phyloP scores from a whole-genome alignment of 108 stramenopile species.

The Cyclostephanos tholiformis region DNA sequence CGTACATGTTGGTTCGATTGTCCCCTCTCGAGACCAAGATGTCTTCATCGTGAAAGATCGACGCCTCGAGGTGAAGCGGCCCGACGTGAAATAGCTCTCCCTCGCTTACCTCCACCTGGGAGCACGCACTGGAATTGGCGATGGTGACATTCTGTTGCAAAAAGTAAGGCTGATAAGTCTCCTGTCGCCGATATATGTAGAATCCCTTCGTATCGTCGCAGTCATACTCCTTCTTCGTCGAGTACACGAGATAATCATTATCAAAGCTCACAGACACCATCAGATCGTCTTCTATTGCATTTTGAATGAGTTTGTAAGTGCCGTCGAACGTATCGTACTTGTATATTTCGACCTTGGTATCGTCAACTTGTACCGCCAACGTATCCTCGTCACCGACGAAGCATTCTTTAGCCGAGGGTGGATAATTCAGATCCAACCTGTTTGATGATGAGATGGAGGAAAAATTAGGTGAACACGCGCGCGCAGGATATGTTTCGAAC shows the following conservation, averaged over 20 bases:
- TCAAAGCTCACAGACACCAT: background rate
- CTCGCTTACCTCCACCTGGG: background rate
- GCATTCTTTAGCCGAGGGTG: background rate
- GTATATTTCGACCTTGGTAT: background rate
- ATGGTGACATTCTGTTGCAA: background rate
- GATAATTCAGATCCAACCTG: background rate
- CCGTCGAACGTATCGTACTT: background rate
- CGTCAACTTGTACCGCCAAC: background rate
- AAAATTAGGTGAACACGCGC: background rate
- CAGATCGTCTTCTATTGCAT: background rate
- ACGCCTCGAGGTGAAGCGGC: background rate
- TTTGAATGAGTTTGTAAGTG: background rate
- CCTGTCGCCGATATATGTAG: background rate
- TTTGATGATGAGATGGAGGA: background rate
- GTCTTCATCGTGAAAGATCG: background rate
- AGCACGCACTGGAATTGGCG: background rate
- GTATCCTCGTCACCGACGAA: background rate
- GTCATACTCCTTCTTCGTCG: background rate
- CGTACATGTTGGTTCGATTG: background rate
- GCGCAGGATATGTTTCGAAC: background rate
- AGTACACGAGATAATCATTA: constrained; percentile 3
- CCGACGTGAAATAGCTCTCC: background rate
- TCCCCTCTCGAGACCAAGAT: background rate
- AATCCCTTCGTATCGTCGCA: background rate
- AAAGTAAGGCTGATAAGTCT: background rate